Conservation (phyloP, 2,329 filamentous ascomycete species). For the Colletotrichum godetiae region DNA sequence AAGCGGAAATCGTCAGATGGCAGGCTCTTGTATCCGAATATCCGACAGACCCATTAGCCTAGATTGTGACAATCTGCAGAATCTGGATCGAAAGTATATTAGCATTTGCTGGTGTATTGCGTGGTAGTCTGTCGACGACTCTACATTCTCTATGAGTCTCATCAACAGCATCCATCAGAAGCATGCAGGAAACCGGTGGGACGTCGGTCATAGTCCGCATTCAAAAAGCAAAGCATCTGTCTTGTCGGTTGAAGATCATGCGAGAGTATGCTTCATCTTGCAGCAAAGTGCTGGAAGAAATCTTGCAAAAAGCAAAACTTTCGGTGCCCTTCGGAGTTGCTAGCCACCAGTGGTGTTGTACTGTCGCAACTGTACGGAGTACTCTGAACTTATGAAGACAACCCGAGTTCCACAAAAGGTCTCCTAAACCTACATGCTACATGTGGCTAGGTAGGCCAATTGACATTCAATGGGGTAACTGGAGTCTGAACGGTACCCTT, state of each 20-base stretch:
- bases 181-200: constrained; percentile 12
- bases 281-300: not conserved
- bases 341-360: not conserved
- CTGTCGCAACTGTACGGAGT: not conserved
- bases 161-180: not conserved
- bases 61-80: not conserved
- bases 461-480: not conserved
- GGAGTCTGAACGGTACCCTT: constrained; percentile 12
- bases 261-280: constrained; percentile 3
- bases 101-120: not conserved
- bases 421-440: not conserved
- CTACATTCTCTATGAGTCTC: not conserved
- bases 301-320: constrained; percentile 15
- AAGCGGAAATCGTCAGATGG: constrained; percentile 12
- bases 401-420: not conserved
- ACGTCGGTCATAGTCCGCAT: constrained; percentile 18
- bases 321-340: not conserved
- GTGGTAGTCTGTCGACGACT: constrained; percentile 1
- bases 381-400: not conserved
- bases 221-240: constrained; percentile 7
- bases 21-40: not conserved
- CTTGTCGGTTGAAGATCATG: constrained; percentile 15
- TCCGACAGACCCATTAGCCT: constrained; percentile 10
- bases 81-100: not conserved
- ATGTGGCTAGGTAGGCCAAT: not conserved